Evolutionary conservation across 352 stramenopile genomes (phyloP).

Genomic region (Phytopythium aichiense): DNA sequence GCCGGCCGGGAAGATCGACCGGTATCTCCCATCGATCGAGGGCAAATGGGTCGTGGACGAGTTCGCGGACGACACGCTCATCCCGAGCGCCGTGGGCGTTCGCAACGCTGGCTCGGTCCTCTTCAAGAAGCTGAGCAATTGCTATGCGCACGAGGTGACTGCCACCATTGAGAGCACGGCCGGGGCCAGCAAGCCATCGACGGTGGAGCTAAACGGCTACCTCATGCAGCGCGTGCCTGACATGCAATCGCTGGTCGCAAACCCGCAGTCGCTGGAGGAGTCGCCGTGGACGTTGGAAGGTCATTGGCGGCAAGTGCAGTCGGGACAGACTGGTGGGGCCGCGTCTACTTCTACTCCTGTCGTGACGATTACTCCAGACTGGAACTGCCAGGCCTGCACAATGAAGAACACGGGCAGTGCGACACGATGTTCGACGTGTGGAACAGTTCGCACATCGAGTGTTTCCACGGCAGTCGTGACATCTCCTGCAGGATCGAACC

Average conservation of each 20-base stretch:
- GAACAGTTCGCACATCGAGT: constrained; percentile 44
- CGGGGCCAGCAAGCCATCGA: constrained; percentile 29
- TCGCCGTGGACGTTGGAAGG: constrained; percentile 60
- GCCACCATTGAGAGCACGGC: constrained; percentile 45
- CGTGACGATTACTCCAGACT: constrained; percentile 27
- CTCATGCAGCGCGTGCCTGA: constrained; percentile 49
- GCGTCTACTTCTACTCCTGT: constrained; percentile 13
- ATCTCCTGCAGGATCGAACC: constrained; percentile 48
- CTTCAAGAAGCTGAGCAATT: constrained; percentile 49
- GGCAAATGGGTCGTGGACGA: constrained; percentile 82
- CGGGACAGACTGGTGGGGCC: constrained; percentile 9
- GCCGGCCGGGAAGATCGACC: constrained; percentile 24
- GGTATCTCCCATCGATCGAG: constrained; percentile 59
- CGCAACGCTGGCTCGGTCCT: constrained; percentile 71
- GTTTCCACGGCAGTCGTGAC: constrained; percentile 24
- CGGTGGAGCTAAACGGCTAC: constrained; percentile 56
- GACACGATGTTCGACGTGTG: constrained; percentile 70
- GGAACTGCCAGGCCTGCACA: constrained; percentile 71
- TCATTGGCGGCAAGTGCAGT: constrained; percentile 67
- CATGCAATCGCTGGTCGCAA: constrained; percentile 41
- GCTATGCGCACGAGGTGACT: constrained; percentile 56
- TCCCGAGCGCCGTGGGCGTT: constrained; percentile 16
- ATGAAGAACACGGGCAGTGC: constrained; percentile 65
- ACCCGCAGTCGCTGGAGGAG: constrained; percentile 18
- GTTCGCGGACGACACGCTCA: constrained; percentile 57